These are phyloP conservation scores for Tetrapyrgos nigripes DNA, from an alignment of 1,284 basidiomycete genomes.

Conservation along the genomic window DNA sequence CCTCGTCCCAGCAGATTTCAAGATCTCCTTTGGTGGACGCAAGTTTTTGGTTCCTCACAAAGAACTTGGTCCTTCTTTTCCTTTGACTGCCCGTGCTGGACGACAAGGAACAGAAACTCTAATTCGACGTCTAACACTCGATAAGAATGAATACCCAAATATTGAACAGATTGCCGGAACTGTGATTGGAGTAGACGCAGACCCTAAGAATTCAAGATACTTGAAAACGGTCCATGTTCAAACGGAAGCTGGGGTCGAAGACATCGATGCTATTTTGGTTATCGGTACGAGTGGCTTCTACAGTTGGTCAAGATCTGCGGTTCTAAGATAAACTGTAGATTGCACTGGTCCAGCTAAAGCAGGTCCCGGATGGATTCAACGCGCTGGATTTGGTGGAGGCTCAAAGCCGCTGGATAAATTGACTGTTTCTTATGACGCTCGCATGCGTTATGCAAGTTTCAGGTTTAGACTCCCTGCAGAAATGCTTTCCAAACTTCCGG, in stretches of 20 bases:
- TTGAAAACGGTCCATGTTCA: slow-evolving; percentile 20
- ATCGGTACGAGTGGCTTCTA: slow-evolving; percentile 13
- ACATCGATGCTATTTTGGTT: slow-evolving; percentile 22
- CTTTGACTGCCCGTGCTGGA: neutral
- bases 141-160: slow-evolving; percentile 18
- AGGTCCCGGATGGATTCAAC: slow-evolving; percentile 28
- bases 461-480: slow-evolving; percentile 6
- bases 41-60: neutral
- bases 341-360: slow-evolving; percentile 29
- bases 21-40: neutral
- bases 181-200: slow-evolving; percentile 17
- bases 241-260: slow-evolving; percentile 7
- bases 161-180: slow-evolving; percentile 21
- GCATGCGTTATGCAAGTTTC: slow-evolving; percentile 19
- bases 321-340: slow-evolving; percentile 16
- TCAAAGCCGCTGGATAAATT: slow-evolving; percentile 17
- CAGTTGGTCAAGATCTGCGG: neutral
- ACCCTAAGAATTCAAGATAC: slow-evolving; percentile 14
- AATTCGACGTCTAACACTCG: slow-evolving; percentile 22
- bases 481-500: neutral
- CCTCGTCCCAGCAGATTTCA: slow-evolving; percentile 12
- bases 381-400: slow-evolving; percentile 15
- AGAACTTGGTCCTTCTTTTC: neutral
- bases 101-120: slow-evolving; percentile 32
- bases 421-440: slow-evolving; percentile 20